A percentile compares a stretch with the other conserved stretches of the same genome.
phyloP scores from a whole-genome alignment of 2,329 filamentous ascomycete species.

The Claviceps quebecensis region DNA sequence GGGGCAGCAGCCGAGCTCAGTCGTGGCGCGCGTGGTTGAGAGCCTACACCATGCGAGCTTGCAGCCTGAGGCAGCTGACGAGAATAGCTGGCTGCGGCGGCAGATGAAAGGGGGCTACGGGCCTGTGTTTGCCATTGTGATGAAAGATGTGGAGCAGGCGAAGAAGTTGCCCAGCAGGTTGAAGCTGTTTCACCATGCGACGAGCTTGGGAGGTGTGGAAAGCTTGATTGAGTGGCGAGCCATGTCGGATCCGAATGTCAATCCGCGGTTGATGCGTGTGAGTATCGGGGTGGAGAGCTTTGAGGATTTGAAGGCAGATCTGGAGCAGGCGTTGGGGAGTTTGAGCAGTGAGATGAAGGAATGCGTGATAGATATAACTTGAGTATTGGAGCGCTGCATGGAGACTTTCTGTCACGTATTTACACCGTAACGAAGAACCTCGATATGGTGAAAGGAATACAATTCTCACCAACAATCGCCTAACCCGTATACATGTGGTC shows the following conservation, averaged over 20 bases:
- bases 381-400: background rate
- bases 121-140: conserved; percentile 68
- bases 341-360: conserved; percentile 19
- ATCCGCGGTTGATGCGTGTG: conserved; percentile 59
- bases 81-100: conserved; percentile 56
- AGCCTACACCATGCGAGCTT: conserved; percentile 65
- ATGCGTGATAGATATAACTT: background rate
- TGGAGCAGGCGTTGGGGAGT: conserved; percentile 51
- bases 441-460: too few relatives aligned
- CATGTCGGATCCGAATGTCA: conserved; percentile 67
- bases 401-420: too few relatives aligned
- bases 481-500: too few relatives aligned
- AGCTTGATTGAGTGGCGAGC: conserved; percentile 92
- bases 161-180: conserved; percentile 63
- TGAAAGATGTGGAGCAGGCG: conserved; percentile 48
- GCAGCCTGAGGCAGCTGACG: conserved; percentile 47
- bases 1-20: conserved; percentile 15
- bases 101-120: conserved; percentile 92
- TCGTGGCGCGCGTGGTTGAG: conserved; percentile 40
- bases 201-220: conserved; percentile 85
- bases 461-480: too few relatives aligned
- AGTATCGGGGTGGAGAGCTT: conserved; percentile 79
- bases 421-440: too few relatives aligned
- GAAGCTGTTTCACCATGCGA: conserved; percentile 82
- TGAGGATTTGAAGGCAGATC: conserved; percentile 69